Percentiles rank a stretch among this genome's conserved stretches.
phyloP scores from a whole-genome alignment of 2,329 filamentous ascomycete species.

The Monosporascus sp. region DNA sequence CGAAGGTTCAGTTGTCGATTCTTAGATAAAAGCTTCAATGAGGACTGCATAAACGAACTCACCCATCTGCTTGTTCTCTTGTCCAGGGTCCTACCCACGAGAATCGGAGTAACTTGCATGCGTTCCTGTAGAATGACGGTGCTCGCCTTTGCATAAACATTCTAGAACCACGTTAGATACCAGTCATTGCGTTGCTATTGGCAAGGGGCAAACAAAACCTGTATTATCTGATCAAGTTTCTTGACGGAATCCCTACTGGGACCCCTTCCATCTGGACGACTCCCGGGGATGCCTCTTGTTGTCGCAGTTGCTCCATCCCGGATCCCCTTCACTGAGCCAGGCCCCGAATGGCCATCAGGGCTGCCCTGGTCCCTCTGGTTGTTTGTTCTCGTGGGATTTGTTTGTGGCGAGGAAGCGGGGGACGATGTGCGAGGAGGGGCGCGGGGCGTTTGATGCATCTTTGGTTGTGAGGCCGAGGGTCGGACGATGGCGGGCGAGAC shows the following conservation, averaged over 20 bases:
- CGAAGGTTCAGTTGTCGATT: slow-evolving; percentile 6
- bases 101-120: slow-evolving; percentile 51
- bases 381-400: slow-evolving; percentile 68
- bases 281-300: slow-evolving; percentile 43
- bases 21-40: neutral
- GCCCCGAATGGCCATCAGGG: slow-evolving; percentile 35
- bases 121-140: slow-evolving; percentile 79
- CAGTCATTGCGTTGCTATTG: neutral
- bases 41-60: slow-evolving; percentile 9
- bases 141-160: slow-evolving; percentile 86
- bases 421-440: slow-evolving; percentile 68
- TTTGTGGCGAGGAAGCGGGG: slow-evolving; percentile 66
- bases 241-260: slow-evolving; percentile 63
- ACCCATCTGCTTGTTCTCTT: slow-evolving; percentile 28
- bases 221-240: slow-evolving; percentile 90
- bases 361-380: slow-evolving; percentile 62
- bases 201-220: slow-evolving; percentile 49
- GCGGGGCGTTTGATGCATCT: slow-evolving; percentile 89
- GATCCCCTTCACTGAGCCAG: slow-evolving; percentile 38
- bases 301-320: slow-evolving; percentile 32
- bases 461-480: slow-evolving; percentile 17
- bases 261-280: slow-evolving; percentile 33
- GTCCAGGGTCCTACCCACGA: slow-evolving; percentile 23
- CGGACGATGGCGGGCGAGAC: slow-evolving; percentile 1
- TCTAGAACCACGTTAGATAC: slow-evolving; percentile 48